Percentiles rank a stretch among this genome's conserved stretches.
Conservation (phyloP, 371 early-diverging fungal species). For the Mortierella sp. region DNA sequence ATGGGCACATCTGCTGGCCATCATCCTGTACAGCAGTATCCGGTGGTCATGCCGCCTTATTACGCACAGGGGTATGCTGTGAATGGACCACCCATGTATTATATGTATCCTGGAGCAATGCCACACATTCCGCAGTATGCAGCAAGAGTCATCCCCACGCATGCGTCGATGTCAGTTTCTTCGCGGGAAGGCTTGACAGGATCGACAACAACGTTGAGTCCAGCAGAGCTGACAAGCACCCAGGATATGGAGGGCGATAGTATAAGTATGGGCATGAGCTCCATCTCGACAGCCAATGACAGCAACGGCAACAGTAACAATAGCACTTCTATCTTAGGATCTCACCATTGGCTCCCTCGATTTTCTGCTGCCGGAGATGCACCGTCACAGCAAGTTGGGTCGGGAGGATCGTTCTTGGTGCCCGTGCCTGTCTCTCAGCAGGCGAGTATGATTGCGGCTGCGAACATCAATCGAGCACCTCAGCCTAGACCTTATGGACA, state of each 20-base stretch:
- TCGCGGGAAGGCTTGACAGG: constrained; percentile 7
- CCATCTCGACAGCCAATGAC: background rate
- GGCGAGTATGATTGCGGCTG: constrained; percentile 33
- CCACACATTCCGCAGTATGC: constrained; percentile 25
- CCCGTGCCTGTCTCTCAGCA: constrained; percentile 20
- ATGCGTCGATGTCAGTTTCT: constrained; percentile 11
- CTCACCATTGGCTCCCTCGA: constrained; percentile 45
- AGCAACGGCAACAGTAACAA: background rate
- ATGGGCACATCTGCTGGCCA: constrained; percentile 5
- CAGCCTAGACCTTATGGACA: constrained; percentile 25
- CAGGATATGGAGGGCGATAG: constrained; percentile 9
- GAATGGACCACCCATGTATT: constrained; percentile 19
- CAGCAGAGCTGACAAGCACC: background rate
- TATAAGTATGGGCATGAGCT: background rate
- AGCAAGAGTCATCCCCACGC: constrained; percentile 12
- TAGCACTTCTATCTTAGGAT: constrained; percentile 1
- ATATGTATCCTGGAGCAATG: constrained; percentile 27
- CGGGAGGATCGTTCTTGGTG: constrained; percentile 13
- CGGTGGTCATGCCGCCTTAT: constrained; percentile 23
- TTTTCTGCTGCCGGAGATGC: constrained; percentile 52
- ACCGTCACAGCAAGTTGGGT: constrained; percentile 15
- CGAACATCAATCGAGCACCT: constrained; percentile 32
- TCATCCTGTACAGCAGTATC: constrained; percentile 23
- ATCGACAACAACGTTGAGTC: background rate
- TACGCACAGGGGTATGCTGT: constrained; percentile 26